Conservation (phyloP, 2,329 filamentous ascomycete genomes). For the Curvularia verruculosa region DNA sequence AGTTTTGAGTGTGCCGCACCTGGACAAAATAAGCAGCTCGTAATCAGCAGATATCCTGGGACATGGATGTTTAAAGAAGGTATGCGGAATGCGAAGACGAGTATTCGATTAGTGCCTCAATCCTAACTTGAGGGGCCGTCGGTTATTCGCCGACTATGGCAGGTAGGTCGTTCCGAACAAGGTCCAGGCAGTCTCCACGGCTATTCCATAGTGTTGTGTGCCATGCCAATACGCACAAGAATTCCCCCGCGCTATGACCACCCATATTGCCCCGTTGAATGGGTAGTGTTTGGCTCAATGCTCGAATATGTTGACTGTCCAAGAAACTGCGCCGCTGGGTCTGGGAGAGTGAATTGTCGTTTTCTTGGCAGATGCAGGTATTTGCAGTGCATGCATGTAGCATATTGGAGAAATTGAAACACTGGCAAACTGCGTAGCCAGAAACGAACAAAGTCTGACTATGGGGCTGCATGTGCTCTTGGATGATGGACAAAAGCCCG, state of each 20-base stretch:
- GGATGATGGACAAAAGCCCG: background rate
- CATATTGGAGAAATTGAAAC: background rate
- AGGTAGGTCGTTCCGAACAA: background rate
- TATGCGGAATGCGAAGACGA: background rate
- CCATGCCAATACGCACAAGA: background rate
- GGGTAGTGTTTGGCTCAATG: background rate
- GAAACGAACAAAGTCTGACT: background rate
- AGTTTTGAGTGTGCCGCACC: background rate
- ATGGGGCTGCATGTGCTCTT: background rate
- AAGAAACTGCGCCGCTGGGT: background rate
- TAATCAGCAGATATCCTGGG: background rate
- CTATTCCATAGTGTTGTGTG: background rate
- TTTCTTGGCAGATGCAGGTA: background rate
- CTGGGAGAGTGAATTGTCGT: background rate
- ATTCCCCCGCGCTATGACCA: background rate
- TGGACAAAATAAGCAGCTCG: background rate
- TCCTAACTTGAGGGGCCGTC: background rate
- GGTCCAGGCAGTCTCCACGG: too few relatives aligned
- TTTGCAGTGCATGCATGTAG: background rate
- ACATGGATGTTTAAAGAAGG: background rate
- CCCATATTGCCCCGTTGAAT: background rate
- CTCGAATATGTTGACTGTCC: background rate
- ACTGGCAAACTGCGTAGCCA: background rate
- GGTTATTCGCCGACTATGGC: background rate
- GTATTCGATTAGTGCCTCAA: background rate